phyloP scores from a whole-genome alignment of 2,329 filamentous ascomycete genomes.

The Alternaria infectoria region DNA sequence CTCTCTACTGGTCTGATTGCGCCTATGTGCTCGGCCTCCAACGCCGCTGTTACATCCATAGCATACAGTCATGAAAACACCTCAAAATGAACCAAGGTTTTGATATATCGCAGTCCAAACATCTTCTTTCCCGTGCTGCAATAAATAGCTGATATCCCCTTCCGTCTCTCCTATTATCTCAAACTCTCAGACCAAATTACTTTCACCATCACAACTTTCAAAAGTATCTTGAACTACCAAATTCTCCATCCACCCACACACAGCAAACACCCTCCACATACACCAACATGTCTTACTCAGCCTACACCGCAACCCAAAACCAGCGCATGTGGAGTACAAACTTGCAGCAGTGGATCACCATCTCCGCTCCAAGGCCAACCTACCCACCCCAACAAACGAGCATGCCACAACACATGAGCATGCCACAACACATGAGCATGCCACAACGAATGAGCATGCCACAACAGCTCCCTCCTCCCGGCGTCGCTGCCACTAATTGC shows the following conservation, averaged over 20 bases:
- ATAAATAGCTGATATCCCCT: background rate
- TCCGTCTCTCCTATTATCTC: background rate
- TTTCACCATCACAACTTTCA: background rate
- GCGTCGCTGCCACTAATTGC: background rate
- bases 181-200: background rate
- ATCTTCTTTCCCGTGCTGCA: background rate
- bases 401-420: too few relatives aligned
- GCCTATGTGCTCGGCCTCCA: background rate
- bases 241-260: background rate
- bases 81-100: background rate
- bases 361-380: background rate
- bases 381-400: background rate
- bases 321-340: background rate
- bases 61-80: background rate
- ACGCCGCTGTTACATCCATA: background rate
- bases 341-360: background rate
- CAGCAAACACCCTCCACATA: background rate
- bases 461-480: background rate
- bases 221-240: background rate
- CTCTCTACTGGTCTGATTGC: background rate
- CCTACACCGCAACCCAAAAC: background rate
- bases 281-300: background rate
- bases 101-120: background rate
- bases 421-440: background rate
- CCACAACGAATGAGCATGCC: background rate